Evolutionary conservation across 1,284 basidiomycete genomes (phyloP).

Genomic region (Ustilago trichophora): DNA sequence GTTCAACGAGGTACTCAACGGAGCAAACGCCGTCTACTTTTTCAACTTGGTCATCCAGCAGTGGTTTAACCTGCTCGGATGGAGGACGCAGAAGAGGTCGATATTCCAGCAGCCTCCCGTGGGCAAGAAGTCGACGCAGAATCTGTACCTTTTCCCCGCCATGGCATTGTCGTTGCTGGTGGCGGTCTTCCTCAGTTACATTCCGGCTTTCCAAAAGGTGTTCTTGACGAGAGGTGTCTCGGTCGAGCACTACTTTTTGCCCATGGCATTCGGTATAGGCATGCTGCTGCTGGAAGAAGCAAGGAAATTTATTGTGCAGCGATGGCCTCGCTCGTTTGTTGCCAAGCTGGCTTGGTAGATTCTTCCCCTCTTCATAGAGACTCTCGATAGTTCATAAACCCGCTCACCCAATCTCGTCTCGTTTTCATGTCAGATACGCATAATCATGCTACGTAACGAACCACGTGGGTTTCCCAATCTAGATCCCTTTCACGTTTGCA

Average conservation of each 20-base stretch:
- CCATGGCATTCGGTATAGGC: constrained; percentile 68
- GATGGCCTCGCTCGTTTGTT: constrained; percentile 44
- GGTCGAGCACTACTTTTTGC: constrained; percentile 71
- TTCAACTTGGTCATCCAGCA: constrained; percentile 77
- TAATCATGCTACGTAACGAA: too few species aligned
- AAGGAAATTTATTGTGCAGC: constrained; percentile 53
- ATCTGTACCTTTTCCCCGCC: constrained; percentile 44
- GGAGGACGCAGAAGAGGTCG: constrained; percentile 70
- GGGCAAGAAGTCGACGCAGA: constrained; percentile 24
- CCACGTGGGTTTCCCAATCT: too few species aligned
- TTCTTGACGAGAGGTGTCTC: constrained; percentile 64
- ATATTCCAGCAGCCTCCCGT: constrained; percentile 60
- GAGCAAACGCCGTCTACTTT: constrained; percentile 68
- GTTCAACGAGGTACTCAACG: constrained; percentile 68
- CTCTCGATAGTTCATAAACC: too few species aligned
- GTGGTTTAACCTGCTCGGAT: constrained; percentile 69
- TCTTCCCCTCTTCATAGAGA: too few species aligned
- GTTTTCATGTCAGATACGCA: too few species aligned
- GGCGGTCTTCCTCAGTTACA: constrained; percentile 46
- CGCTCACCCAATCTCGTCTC: too few species aligned
- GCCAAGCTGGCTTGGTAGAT: constrained; percentile 59
- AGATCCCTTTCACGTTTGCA: too few species aligned
- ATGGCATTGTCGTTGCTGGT: constrained; percentile 39
- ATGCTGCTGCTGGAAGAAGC: constrained; percentile 66
- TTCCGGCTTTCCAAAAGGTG: constrained; percentile 31